These are phyloP conservation scores for Thamnidium elegans DNA, from an alignment of 192 early-diverging fungal genomes.

Conservation along the genomic window DNA sequence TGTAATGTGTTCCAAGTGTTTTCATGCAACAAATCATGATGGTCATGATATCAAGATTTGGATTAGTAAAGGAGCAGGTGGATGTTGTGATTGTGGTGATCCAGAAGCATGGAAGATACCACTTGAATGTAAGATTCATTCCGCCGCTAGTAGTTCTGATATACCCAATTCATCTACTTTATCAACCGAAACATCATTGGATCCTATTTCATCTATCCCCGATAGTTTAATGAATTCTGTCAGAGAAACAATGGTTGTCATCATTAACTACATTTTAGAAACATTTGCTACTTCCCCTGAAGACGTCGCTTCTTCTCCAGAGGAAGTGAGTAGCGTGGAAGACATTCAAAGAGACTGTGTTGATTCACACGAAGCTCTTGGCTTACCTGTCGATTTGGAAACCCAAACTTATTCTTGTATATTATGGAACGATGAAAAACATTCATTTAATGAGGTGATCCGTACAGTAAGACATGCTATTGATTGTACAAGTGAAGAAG, in stretches of 20 bases:
- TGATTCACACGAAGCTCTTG: conserved; percentile 19
- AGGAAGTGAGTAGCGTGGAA: not conserved
- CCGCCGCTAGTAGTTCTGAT: conserved; percentile 13
- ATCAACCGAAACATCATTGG: conserved; percentile 1
- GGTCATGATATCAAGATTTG: conserved; percentile 92
- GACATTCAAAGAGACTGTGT: conserved; percentile 8
- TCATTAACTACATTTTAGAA: conserved; percentile 90
- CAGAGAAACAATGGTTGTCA: conserved; percentile 75
- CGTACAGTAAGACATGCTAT: conserved; percentile 66
- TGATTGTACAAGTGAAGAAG: conserved; percentile 57
- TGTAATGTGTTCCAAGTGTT: conserved; percentile 92
- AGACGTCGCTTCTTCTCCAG: conserved; percentile 12
- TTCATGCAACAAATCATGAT: conserved; percentile 87
- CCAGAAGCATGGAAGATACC: conserved; percentile 91
- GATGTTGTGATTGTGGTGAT: conserved; percentile 99
- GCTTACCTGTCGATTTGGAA: not conserved
- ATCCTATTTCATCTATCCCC: conserved; percentile 43
- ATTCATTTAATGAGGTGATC: conserved; percentile 93
- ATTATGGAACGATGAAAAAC: conserved; percentile 97
- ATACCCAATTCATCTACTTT: not conserved
- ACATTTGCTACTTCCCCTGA: conserved; percentile 65
- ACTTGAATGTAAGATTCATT: conserved; percentile 85
- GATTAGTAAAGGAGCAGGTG: conserved; percentile 77
- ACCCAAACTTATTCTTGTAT: conserved; percentile 63
- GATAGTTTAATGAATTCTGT: conserved; percentile 62